phyloP scores from a whole-genome alignment of 306 rosid genomes.

The Casuarina equisetifolia region DNA sequence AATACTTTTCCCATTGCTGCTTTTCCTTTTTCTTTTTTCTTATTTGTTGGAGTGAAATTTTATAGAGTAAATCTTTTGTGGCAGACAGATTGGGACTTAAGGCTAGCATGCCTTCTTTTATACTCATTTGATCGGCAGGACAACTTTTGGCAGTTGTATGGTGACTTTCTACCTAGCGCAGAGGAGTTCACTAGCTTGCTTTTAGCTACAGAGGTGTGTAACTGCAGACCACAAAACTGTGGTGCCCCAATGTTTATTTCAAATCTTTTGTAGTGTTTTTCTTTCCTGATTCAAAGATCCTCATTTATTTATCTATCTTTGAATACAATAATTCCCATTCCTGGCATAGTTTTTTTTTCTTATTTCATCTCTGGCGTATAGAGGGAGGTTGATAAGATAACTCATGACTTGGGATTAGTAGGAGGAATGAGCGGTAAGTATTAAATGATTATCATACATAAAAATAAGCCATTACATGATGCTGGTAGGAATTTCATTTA shows the following conservation, averaged over 20 bases:
- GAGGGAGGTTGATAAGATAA: too few relatives aligned
- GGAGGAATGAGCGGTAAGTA: neutral
- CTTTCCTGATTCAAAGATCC: neutral
- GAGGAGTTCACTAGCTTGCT: conserved; percentile 91
- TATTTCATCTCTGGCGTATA: neutral
- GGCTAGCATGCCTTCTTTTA: conserved; percentile 92
- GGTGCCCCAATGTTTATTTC: neutral
- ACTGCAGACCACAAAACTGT: neutral
- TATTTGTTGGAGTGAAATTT: conserved; percentile 23
- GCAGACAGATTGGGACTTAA: conserved; percentile 97
- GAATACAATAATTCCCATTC: neutral
- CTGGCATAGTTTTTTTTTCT: neutral
- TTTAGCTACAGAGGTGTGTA: conserved; percentile 79
- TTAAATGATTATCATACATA: neutral
- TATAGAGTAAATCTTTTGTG: conserved; percentile 45
- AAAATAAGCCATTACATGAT: neutral
- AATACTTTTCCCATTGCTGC: neutral
- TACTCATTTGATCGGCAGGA: conserved; percentile 71
- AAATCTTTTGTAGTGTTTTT: neutral
- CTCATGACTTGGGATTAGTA: neutral
- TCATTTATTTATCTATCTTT: neutral
- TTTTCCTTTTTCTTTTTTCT: neutral
- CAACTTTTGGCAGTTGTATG: conserved; percentile 92
- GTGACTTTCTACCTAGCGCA: conserved; percentile 85
- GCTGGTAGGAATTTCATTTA: neutral